Base-by-base conservation (phyloP, 2,329 filamentous ascomycete genomes). In the Pochonia chlamydosporia region DNA sequence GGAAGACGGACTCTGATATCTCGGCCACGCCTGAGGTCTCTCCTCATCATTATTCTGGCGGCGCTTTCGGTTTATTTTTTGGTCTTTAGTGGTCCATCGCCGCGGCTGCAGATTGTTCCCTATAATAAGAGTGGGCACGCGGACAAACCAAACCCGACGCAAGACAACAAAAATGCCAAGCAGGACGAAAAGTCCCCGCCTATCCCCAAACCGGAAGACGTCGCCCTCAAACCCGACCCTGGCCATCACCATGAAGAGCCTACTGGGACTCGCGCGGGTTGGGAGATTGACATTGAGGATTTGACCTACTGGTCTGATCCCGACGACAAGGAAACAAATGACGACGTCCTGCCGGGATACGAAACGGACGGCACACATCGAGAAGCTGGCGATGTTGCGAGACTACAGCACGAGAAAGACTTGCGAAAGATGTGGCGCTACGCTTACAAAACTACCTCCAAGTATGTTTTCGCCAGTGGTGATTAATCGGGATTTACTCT, bases 1-100 rank as follows among this genome's bases (percentile, higher is more conserved):
- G 54, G 50, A 25, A 52, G 60, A 47, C 63, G 62, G 45, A 55
- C 59, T 44, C 52, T 63, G 44, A 52, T 60, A 49, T 55, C 61
- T 52, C 60, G 69, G 47, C 61, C 70, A 40, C 63, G 71, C 49
- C 68, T 71, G 46, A 70, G 65, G 56, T 62, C 67, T 33, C 52
- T 76, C 25, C 52, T 75, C 9, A 53, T 74, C 30, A 57, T 73
- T 21, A 60, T 61, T 26, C 48, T 74, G 20, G 67, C 67, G 25
- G 56, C 66, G 30, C 53, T 69, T 18, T 63, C 66, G n/a, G 62
- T 71, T 28, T 76, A 74, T 54, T 71, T 68, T 55, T 52, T 74
- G 37, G 51, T 73, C 18, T 65, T 73, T 47, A 67, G 64, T 50
- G 62, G 60, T 18, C 62, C 66, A 13, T 51, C 56, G 13, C 56